phyloP scores from a whole-genome alignment of 768 basidiomycete species.

The Lactarius sp. region DNA sequence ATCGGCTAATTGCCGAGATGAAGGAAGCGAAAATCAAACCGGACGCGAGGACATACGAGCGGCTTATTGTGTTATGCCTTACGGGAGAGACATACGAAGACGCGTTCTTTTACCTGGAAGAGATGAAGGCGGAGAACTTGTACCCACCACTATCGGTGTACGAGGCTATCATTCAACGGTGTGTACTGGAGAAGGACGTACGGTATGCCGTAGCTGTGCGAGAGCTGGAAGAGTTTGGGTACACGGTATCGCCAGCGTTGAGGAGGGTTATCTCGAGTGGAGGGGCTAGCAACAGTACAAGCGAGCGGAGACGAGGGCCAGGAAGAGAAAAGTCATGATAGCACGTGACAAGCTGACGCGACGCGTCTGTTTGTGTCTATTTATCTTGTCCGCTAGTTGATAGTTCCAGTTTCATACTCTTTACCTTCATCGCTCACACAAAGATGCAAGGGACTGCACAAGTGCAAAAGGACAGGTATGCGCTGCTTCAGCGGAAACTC shows the following conservation, averaged over 20 bases:
- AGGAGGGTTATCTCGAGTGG: slow-evolving; percentile 31
- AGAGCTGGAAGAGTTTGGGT: slow-evolving; percentile 65
- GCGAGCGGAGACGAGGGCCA: neutral
- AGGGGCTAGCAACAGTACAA: neutral
- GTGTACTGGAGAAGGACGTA: slow-evolving; percentile 49
- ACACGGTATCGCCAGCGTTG: slow-evolving; percentile 35
- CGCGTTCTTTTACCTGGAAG: slow-evolving; percentile 84
- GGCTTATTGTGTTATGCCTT: slow-evolving; percentile 64
- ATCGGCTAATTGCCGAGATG: slow-evolving; percentile 63
- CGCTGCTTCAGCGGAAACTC: slow-evolving; percentile 54
- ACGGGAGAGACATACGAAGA: slow-evolving; percentile 74
- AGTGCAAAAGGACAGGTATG: slow-evolving; percentile 42
- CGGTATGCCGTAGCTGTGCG: slow-evolving; percentile 61
- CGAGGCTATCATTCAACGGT: slow-evolving; percentile 53
- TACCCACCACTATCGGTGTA: slow-evolving; percentile 55
- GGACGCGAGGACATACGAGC: slow-evolving; percentile 57
- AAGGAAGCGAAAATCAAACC: slow-evolving; percentile 50
- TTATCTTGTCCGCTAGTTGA: neutral
- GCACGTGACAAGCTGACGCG: slow-evolving; percentile 15
- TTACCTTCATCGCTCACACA: neutral
- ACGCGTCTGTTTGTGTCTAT: slow-evolving; percentile 20
- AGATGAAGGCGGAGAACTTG: slow-evolving; percentile 67
- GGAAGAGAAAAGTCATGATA: neutral
- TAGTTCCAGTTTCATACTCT: neutral
- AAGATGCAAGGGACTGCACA: slow-evolving; percentile 9